Conservation (phyloP, 1,284 basidiomycete genomes). For the Inonotus obliquus region DNA sequence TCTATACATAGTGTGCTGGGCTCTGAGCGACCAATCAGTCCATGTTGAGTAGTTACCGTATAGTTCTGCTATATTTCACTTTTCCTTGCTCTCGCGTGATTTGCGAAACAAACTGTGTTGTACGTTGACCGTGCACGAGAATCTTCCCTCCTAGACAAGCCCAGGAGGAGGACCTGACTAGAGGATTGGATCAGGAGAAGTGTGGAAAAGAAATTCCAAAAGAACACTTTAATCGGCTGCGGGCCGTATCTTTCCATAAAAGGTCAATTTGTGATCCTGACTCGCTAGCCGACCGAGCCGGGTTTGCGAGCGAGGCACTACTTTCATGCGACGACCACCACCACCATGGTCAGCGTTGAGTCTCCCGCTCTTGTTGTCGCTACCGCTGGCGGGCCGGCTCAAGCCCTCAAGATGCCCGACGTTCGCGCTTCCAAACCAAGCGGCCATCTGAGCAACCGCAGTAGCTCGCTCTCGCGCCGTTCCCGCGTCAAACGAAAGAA, state of each 20-base stretch:
- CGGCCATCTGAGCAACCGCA: conserved; percentile 5
- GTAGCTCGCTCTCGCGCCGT: conserved; percentile 11
- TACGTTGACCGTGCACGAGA: too few species aligned
- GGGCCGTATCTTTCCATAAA: not conserved
- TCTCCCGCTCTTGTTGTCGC: conserved; percentile 1
- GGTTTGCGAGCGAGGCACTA: not conserved
- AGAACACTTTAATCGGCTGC: not conserved
- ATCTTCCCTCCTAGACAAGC: too few species aligned
- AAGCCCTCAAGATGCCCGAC: not conserved
- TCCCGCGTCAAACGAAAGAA: conserved; percentile 14
- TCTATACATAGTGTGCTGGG: not conserved
- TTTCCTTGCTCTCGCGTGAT: too few species aligned
- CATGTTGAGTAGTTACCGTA: too few species aligned
- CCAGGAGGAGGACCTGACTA: too few species aligned
- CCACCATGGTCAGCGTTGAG: conserved; percentile 12
- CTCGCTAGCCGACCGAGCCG: not conserved
- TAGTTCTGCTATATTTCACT: too few species aligned
- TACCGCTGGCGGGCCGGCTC: conserved; percentile 8
- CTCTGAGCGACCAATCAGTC: too few species aligned
- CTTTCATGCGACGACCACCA: conserved; percentile 15
- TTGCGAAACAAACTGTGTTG: too few species aligned
- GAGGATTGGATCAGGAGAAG: not conserved
- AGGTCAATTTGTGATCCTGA: not conserved
- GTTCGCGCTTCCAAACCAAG: conserved; percentile 1
- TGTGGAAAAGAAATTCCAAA: not conserved